Conservation (phyloP, 2,329 filamentous ascomycete genomes). For the Keithomyces neogunnii region DNA sequence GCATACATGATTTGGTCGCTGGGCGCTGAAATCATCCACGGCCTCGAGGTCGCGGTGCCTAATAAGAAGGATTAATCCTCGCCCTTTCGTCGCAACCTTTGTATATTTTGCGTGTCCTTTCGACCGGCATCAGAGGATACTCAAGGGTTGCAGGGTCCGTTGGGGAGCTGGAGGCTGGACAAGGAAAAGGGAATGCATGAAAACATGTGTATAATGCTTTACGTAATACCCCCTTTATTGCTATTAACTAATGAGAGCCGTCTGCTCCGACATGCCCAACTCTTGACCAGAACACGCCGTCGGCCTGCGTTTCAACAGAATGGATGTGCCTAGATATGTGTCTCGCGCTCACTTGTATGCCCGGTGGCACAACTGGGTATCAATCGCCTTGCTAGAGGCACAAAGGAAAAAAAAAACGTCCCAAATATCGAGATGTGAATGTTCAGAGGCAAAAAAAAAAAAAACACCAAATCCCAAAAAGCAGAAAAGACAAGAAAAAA, state of each 20-base stretch:
- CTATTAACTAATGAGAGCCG: neutral
- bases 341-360: too few species aligned
- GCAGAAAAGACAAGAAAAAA: neutral
- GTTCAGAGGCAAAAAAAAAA: too few species aligned
- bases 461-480: neutral
- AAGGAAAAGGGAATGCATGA: neutral
- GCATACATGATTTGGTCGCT: conserved; percentile 42
- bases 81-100: neutral
- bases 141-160: too few species aligned
- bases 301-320: too few species aligned
- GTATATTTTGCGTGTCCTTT: neutral
- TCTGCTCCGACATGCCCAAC: neutral
- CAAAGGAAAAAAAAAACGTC: too few species aligned
- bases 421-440: too few species aligned
- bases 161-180: neutral
- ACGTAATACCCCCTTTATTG: neutral
- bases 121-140: too few species aligned
- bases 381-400: too few species aligned
- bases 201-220: neutral
- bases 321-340: too few species aligned
- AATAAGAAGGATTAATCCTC: conserved; percentile 31
- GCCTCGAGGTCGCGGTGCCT: conserved; percentile 30
- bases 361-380: too few species aligned
- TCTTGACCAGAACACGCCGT: too few species aligned
- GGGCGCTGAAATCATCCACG: conserved; percentile 40